Evolutionary conservation across 148 eudicot genomes (phyloP), one percentile per base, ranked within the genome.

Genomic region (Amaranthus hypochondriacus): DNA sequence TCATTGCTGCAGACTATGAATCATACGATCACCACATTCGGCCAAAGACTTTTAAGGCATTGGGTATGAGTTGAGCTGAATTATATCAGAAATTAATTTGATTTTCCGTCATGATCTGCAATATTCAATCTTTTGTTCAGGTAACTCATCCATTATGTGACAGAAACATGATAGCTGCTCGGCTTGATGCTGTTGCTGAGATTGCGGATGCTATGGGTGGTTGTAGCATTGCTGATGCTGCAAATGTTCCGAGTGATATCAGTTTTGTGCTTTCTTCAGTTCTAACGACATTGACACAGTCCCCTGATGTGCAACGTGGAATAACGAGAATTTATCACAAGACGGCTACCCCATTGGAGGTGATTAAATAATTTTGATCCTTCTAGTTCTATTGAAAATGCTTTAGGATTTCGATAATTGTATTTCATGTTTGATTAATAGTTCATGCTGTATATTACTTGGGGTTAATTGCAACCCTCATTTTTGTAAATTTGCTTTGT

Each of bases 291-390:
- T 80, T 94, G 78, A 89, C 86, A 80, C 84, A 82, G 76, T 83
- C 89, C 62, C 80, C 87, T 81, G 98, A 94, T 85, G 78, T 94
- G 70, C 98, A 91, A 66, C 97, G 98, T 79, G 98, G 98, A 62
- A 81, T 94, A 71, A 87, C 97, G 62, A 89, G 98, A 85, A 89
- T 94, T 68, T 91, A 91, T 64, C 98, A 94, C 78, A 82, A 81
- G 84, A 94, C 97, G 66, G 89, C 96, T 47, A 91, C 92, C 51
- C 83, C 97, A 69, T 84, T 92, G 53, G 98, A 94, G 98, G 98
- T 94, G 84, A 48, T 69, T 67, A 51, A 60, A 46, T 13, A 55
- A 46, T 74, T 71, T 15, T 14, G 11, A 9, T 57, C n/a, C 66
- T 50, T 49, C 39, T 11, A 66, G 49, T 2, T 60, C 56, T 4